phyloP scores from a whole-genome alignment of 2,329 filamentous ascomycete genomes.

The Stachybotrys elegans region DNA sequence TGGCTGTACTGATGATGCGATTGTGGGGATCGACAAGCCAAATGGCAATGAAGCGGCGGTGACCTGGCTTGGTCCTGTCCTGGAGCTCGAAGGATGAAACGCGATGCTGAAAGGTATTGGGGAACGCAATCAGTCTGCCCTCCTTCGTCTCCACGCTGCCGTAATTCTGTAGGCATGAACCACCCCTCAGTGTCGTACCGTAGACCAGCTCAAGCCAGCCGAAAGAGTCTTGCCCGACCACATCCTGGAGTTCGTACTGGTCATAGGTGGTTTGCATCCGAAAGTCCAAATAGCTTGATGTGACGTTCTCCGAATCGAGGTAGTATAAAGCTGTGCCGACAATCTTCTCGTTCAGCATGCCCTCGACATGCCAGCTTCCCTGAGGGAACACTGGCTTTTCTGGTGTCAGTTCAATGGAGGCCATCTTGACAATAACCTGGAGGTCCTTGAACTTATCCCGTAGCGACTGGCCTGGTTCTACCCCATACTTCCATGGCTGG shows the following conservation, averaged over 20 bases:
- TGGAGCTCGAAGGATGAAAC: constrained; percentile 35
- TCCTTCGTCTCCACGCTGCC: constrained; percentile 4
- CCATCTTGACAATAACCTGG: constrained; percentile 57
- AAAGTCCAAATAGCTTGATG: constrained; percentile 12
- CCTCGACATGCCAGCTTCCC: constrained; percentile 41
- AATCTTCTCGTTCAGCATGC: constrained; percentile 30
- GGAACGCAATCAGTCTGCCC: constrained; percentile 6
- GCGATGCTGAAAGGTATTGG: constrained; percentile 5
- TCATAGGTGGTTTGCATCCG: constrained; percentile 8
- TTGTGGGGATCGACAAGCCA: constrained; percentile 48
- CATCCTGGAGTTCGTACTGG: neutral
- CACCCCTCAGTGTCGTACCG: neutral
- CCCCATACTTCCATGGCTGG: constrained; percentile 29
- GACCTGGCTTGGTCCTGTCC: constrained; percentile 42
- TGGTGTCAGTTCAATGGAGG: constrained; percentile 48
- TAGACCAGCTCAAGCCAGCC: constrained; percentile 3
- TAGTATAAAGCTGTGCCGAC: constrained; percentile 12
- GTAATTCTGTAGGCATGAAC: constrained; percentile 2
- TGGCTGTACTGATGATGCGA: constrained; percentile 27
- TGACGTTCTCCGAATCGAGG: constrained; percentile 17
- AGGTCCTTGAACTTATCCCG: constrained; percentile 5
- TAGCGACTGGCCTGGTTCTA: constrained; percentile 5
- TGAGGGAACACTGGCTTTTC: constrained; percentile 42
- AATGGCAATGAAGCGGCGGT: constrained; percentile 46
- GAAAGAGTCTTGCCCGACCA: neutral